Evolutionary conservation across 2,329 filamentous ascomycete species (phyloP).

Genomic region (Colletotrichum ledebouriae): DNA sequence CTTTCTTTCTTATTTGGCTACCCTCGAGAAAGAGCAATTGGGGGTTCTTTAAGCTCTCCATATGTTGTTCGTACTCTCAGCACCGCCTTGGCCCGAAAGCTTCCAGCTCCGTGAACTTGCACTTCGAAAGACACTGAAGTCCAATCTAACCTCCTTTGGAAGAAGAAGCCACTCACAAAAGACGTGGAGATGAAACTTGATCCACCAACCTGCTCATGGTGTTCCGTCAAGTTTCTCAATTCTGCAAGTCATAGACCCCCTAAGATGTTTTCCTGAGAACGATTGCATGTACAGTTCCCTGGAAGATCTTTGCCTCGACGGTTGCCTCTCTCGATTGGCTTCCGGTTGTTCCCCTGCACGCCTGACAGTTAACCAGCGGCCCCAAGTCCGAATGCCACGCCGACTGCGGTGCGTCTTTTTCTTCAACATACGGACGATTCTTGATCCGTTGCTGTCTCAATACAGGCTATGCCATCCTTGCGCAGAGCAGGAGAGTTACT

Average conservation of each 20-base stretch:
- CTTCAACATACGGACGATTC: background rate
- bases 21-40: too few relatives aligned
- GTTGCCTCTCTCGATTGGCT: conserved; percentile 22
- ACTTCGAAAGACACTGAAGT: background rate
- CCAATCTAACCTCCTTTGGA: too few relatives aligned
- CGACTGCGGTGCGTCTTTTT: conserved; percentile 57
- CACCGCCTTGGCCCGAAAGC: background rate
- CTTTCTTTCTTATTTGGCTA: too few relatives aligned
- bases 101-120: background rate
- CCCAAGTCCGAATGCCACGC: conserved; percentile 54
- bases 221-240: conserved; percentile 8
- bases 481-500: conserved; percentile 52
- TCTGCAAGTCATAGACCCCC: conserved; percentile 18
- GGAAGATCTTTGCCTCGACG: background rate
- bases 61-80: too few relatives aligned
- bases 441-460: background rate
- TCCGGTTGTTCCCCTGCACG: conserved; percentile 33
- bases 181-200: conserved; percentile 1
- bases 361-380: conserved; percentile 22
- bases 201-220: conserved; percentile 10
- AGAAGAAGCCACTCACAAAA: too few relatives aligned
- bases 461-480: conserved; percentile 52
- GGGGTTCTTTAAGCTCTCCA: too few relatives aligned
- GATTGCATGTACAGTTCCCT: background rate
- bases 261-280: background rate